Base-by-base conservation (phyloP, 2,329 filamentous ascomycete species). In the Claviceps monticola region DNA sequence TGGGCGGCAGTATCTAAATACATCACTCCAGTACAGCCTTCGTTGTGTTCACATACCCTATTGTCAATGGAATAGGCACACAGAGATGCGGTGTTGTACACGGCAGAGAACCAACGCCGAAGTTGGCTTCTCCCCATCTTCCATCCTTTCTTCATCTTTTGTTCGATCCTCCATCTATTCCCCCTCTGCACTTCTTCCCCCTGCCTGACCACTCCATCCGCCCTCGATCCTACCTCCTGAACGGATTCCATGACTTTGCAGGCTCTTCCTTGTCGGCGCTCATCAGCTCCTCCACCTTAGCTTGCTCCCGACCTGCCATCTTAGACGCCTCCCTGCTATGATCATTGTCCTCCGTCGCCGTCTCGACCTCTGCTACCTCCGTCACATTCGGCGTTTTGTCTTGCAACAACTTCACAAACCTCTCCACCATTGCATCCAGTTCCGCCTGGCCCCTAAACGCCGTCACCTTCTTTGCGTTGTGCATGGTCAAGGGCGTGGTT, bases 401-500 rank as follows among this genome's bases (percentile, higher is more conserved):
- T 41, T 26, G 19, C 45, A 58, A 53, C 42, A 68, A 52, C 6
- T 54, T 44, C 60, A 68, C 60, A 53, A 72, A 70, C 48, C 60
- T 62, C 57, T 69, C 60, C 6, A 84, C 79, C 75, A 84, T 76
- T 13, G 71, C 63, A 61, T 93, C 83, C 58, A 97, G 76, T 29
- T 78, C 79, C 52, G 74, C 68, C 60, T 84, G 71, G 38, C 88
- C 88, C 56, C 78, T 70, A 56, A 89, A 78, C 70, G 80, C 95
- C 53, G 88, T 93, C 51, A 94, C 88, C 71, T 97, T 97, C 57
- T 75, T 73, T 46, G 91, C 76, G 70, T 97, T 97, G 63, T 78
- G 75, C 52, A 74, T 71, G 37, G 91, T 96, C 59, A 93, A 72
- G 36, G 86, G 76, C 58, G 81, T 85, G 60, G 86, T 71, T 2